phyloP scores from a whole-genome alignment of 192 early-diverging fungal species.

The Dissophora ornata region DNA sequence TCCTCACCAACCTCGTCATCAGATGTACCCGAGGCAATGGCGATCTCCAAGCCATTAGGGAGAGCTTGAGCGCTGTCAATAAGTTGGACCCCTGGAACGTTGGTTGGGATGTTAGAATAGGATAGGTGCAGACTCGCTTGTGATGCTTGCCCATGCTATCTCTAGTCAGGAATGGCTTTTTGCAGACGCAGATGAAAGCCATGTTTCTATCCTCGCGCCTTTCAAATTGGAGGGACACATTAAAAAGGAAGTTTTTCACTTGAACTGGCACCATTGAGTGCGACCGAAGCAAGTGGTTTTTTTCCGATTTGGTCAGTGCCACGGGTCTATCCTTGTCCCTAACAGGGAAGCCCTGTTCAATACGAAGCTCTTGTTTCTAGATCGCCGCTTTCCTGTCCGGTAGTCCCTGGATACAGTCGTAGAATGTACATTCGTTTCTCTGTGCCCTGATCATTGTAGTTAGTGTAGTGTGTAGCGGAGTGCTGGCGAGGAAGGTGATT shows the following conservation, averaged over 20 bases:
- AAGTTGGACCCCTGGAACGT: too few relatives aligned
- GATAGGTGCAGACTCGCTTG: neutral
- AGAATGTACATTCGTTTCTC: constrained; percentile 5
- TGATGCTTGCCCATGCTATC: neutral
- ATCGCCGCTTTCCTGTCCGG: neutral
- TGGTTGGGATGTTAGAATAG: too few relatives aligned
- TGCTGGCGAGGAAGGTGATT: too few relatives aligned
- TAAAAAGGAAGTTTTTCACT: neutral
- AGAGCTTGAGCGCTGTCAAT: too few relatives aligned
- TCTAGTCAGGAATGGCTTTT: neutral
- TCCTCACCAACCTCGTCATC: too few relatives aligned
- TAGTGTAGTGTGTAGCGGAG: too few relatives aligned
- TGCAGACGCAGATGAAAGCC: constrained; percentile 1
- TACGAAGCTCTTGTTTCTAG: neutral
- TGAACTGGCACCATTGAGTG: neutral
- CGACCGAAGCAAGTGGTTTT: neutral
- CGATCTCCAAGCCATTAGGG: too few relatives aligned
- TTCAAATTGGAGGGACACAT: neutral
- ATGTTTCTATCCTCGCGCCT: neutral
- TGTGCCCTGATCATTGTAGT: too few relatives aligned
- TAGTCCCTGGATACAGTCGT: neutral
- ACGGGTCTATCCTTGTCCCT: neutral
- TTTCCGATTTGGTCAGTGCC: neutral
- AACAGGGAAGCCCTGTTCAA: neutral
- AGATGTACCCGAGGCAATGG: too few relatives aligned